phyloP scores from a whole-genome alignment of 257 asterid species.

The Primulina huaijiensis region DNA sequence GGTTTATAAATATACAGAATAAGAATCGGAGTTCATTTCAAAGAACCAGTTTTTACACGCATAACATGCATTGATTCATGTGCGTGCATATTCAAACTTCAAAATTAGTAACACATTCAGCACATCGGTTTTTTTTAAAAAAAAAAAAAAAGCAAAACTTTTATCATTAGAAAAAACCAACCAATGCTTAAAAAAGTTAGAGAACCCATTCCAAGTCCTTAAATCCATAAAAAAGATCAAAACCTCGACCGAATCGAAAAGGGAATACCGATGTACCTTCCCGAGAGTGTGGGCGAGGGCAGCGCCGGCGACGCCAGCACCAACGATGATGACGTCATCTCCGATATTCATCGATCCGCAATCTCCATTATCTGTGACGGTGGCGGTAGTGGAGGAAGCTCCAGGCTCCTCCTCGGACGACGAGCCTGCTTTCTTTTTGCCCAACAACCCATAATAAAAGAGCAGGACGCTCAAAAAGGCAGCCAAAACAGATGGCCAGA shows the following conservation, averaged over 20 bases:
- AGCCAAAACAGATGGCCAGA: constrained; percentile 40
- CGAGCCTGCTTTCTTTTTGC: constrained; percentile 12
- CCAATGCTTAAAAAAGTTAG: background rate
- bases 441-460: constrained; percentile 26
- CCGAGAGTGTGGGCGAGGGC: constrained; percentile 80
- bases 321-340: constrained; percentile 48
- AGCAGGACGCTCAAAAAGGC: constrained; percentile 41
- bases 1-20: background rate
- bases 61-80: background rate
- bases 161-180: background rate
- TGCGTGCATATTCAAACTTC: background rate
- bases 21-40: background rate
- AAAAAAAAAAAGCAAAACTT: background rate
- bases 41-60: background rate
- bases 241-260: background rate
- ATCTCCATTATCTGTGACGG: constrained; percentile 44
- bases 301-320: constrained; percentile 72
- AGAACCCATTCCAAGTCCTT: too few species aligned
- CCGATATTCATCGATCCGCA: constrained; percentile 40
- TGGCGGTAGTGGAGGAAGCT: constrained; percentile 35
- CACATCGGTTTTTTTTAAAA: too few species aligned
- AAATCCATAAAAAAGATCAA: background rate
- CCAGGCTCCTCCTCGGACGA: constrained; percentile 17
- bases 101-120: background rate
- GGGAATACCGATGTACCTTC: constrained; percentile 35